phyloP scores from a whole-genome alignment of 2,329 filamentous ascomycete genomes.

The Curvularia spicifera region DNA sequence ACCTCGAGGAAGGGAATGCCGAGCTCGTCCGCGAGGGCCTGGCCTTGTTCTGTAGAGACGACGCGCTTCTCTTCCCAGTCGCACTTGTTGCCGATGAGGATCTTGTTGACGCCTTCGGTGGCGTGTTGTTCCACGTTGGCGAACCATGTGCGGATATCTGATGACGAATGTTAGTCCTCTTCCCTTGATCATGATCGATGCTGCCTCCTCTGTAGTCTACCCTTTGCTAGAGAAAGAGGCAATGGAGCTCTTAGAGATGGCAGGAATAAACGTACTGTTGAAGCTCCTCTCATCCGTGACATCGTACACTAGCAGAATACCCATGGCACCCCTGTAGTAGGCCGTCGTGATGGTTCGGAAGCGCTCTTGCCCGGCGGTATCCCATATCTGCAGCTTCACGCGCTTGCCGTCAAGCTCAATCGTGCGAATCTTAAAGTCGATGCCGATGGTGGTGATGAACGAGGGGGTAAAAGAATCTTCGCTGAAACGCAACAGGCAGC shows the following conservation, averaged over 20 bases:
- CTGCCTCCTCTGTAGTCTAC: too few species aligned
- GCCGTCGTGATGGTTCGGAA: constrained; percentile 99
- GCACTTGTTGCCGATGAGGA: constrained; percentile 99
- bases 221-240: neutral
- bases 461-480: constrained; percentile 97
- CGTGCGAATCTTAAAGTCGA: constrained; percentile 99
- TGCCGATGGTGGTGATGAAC: constrained; percentile 98
- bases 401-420: constrained; percentile 99
- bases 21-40: constrained; percentile 91
- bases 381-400: constrained; percentile 99
- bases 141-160: constrained; percentile 99
- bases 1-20: constrained; percentile 99
- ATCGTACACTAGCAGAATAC: constrained; percentile 96
- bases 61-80: constrained; percentile 99
- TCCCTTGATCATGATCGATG: too few species aligned
- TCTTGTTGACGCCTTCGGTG: constrained; percentile 99
- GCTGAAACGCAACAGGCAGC: constrained; percentile 94
- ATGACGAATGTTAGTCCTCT: constrained; percentile 21
- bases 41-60: constrained; percentile 89
- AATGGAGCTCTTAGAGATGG: neutral
- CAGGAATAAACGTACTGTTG: constrained; percentile 71
- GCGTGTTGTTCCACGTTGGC: constrained; percentile 98
- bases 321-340: constrained; percentile 98
- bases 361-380: constrained; percentile 96
- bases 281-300: constrained; percentile 96